Base-by-base conservation (phyloP, 345 rosid species). In the Pistacia atlantica region DNA sequence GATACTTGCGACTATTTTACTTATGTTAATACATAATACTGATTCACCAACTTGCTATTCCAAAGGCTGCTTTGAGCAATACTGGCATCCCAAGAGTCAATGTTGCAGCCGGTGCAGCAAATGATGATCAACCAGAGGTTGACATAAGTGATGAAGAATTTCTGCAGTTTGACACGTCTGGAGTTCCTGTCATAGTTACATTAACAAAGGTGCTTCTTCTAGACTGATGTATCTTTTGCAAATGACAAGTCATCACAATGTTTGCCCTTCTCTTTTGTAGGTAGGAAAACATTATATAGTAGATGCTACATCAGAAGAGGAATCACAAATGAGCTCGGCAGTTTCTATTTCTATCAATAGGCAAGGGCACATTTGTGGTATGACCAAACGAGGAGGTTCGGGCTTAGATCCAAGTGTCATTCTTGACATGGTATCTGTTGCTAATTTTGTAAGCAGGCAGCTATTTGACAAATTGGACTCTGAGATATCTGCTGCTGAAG, bases 111-210 rank as follows among this genome's bases (percentile, higher is more conserved):
- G 87, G 81, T 73, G 76, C 84, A 9, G 76, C 87, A 1, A 80
- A 81, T 59, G 95, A 90, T 80, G 99, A 89, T 78, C 94, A 91
- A 81, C 99, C 95, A 4, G 90, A 96, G 84, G 87, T 96, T 73
- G 93, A 93, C 87, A 90, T 93, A 67, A 96, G 97, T 22, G 99
- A 96, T 56, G 98, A 93, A 86, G 97, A 93, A 78, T 96, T 90
- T 86, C 83, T 90, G 69, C 98, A 91, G 68, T 91, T 96, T 10
- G 93, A 92, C 75, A 92, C 97, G 51, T 90, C 93, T n/a, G 82
- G 75, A 49, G 73, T 92, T 67, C 97, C 97, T 33, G 92, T 90
- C 67, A 81, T 96, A 38, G 89, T 89, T 77, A 93, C 99, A 4
- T 72, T 93, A 82, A 93, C 95, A 42, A 89, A 91, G 93, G 99